phyloP scores from a whole-genome alignment of 108 stramenopile species.

The Pseudonitzschia multistriata region DNA sequence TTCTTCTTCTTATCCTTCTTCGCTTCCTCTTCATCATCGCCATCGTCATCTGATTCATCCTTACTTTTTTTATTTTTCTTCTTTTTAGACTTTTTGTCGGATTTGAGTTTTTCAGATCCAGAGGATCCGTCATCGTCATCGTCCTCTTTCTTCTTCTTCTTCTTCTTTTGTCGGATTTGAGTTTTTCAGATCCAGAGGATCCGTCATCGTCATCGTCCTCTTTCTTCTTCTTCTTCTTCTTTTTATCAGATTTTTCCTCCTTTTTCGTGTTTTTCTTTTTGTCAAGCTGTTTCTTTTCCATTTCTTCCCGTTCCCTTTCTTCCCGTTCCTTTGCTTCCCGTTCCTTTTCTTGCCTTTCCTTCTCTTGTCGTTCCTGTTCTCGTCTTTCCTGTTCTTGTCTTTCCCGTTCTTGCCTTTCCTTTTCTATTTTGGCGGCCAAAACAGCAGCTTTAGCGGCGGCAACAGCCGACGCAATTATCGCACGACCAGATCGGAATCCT shows the following conservation, averaged over 20 bases:
- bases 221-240: not conserved
- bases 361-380: not conserved
- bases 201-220: constrained; percentile 4
- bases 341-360: constrained; percentile 6
- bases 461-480: constrained; percentile 1
- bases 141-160: not conserved
- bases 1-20: not conserved
- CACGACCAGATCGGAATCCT: constrained; percentile 31
- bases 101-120: not conserved
- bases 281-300: constrained; percentile 12
- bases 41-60: not conserved
- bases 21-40: not conserved
- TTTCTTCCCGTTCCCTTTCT: constrained; percentile 9
- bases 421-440: constrained; percentile 14
- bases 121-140: not conserved
- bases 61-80: not conserved
- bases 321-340: not conserved
- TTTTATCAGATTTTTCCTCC: no score
- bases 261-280: constrained; percentile 6
- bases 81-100: not conserved
- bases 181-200: not conserved
- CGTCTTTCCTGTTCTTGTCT: constrained; percentile 11
- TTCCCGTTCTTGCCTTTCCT: constrained; percentile 7
- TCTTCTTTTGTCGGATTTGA: not conserved
- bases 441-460: constrained; percentile 5